Base-by-base conservation (phyloP, 768 basidiomycete genomes). In the Pleurotus tuoliensis region DNA sequence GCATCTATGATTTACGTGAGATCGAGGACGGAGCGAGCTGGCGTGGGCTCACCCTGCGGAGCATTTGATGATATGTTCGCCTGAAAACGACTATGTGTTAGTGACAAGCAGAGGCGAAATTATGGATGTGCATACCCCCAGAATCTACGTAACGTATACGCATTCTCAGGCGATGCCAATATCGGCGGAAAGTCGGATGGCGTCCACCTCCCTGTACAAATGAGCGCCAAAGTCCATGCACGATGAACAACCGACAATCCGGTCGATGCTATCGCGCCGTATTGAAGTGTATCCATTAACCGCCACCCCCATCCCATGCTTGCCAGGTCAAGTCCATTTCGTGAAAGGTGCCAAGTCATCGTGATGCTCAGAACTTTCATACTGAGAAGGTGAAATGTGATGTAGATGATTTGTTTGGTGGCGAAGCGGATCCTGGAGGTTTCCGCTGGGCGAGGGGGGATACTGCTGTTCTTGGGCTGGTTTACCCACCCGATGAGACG, bases 21-120 rank as follows among this genome's bases (percentile, higher is more conserved):
- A 34, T 34, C 9, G 30, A 34, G 8, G 3, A 34, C 8, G 30
- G 44, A 16, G 16, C 7, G 34, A 34, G 27, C 34, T 15, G 15
- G 40, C 8, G 11, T 12, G 39, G 13, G 7, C 66, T 43, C 58
- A 71, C 71, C 46, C 63, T 56, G 22, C 65, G 67, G 13, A 73
- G 24, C 0, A 58, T 20, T 48, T 73, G 73, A 55, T 74, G 71
- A 67, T 69, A 72, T 4, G 65, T 63, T 54, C 62, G 63, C 15
- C 71, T 72, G 49, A 15, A 15, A 24, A 22, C 39, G 13, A 53
- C 25, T 20, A 8, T 5, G 12, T 9, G 8, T 15, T 5, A 41
- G 18, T 4, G 24, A 2, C 8, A 15, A 34, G 16, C 22, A 57
- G 40, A 47, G 15, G 40, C 2, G 7, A 8, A 34, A 15, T 11